Evolutionary conservation across 495 filamentous ascomycete genomes (phyloP).

Genomic region (Aspergillus avenaceus): DNA sequence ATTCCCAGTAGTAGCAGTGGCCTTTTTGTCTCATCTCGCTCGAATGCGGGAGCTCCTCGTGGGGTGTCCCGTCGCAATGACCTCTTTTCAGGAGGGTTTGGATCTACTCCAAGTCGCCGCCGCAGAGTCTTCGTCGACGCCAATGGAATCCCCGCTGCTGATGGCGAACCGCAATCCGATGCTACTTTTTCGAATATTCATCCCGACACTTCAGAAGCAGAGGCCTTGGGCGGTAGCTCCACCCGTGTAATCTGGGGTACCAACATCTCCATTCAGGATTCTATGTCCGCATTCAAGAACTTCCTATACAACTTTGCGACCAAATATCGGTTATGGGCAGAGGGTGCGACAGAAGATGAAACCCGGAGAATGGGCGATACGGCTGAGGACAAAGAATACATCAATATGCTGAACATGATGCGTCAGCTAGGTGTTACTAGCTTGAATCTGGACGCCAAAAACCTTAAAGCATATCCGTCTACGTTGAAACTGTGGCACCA

Average conservation of each 20-base stretch:
- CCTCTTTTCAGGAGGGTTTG: conserved; percentile 71
- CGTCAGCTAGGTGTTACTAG: conserved; percentile 73
- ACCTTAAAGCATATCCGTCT: conserved; percentile 88
- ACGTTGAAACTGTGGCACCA: conserved; percentile 95
- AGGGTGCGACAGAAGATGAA: conserved; percentile 75
- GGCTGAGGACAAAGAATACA: conserved; percentile 69
- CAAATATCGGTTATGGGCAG: conserved; percentile 88
- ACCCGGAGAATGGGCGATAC: conserved; percentile 56
- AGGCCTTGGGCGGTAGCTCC: conserved; percentile 75
- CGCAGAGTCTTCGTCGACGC: conserved; percentile 79
- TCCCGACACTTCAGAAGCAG: conserved; percentile 85
- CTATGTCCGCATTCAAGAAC: conserved; percentile 79
- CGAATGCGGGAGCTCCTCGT: conserved; percentile 46
- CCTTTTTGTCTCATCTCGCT: conserved; percentile 70
- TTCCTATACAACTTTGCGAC: conserved; percentile 85
- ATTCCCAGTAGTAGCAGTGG: conserved; percentile 76
- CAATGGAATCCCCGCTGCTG: conserved; percentile 64
- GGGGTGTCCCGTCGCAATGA: conserved; percentile 64
- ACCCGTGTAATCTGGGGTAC: conserved; percentile 94
- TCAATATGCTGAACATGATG: conserved; percentile 86
- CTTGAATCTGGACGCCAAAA: conserved; percentile 82
- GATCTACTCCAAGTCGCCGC: conserved; percentile 59
- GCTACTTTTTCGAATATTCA: conserved; percentile 86
- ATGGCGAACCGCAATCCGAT: conserved; percentile 59
- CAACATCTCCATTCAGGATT: conserved; percentile 89